Conservation (phyloP, 2,329 filamentous ascomycete species). For the Xylariaceae sp. region DNA sequence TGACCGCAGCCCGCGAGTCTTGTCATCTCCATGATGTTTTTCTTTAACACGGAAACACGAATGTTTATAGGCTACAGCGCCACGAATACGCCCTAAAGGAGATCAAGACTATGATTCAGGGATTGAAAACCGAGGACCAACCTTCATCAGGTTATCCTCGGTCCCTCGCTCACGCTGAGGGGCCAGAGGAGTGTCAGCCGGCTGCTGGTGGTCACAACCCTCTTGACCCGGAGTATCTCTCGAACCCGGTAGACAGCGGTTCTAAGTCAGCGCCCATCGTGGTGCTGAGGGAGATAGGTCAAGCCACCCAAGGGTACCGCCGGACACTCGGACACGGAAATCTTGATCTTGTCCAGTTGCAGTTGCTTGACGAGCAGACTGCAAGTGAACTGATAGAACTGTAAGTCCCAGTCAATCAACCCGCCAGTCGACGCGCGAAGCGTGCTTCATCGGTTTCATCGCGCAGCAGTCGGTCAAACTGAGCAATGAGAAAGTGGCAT, state of each 20-base stretch:
- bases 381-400: constrained; percentile 29
- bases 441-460: background rate
- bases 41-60: background rate
- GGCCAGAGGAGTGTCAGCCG: constrained; percentile 5
- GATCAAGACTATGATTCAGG: constrained; percentile 25
- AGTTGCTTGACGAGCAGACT: constrained; percentile 29
- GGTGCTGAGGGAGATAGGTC: constrained; percentile 30
- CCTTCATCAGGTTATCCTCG: constrained; percentile 5
- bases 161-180: constrained; percentile 4
- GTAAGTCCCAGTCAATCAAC: constrained; percentile 19
- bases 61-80: constrained; percentile 21
- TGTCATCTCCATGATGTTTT: background rate
- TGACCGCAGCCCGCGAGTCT: too few species aligned
- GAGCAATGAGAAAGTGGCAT: background rate
- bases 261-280: constrained; percentile 30
- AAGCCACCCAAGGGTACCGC: constrained; percentile 27
- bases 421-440: background rate
- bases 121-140: constrained; percentile 14
- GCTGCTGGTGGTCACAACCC: constrained; percentile 14
- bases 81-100: constrained; percentile 27
- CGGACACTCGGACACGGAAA: constrained; percentile 26
- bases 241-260: constrained; percentile 29
- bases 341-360: constrained; percentile 29
- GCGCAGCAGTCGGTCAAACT: too few species aligned
- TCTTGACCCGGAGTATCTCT: constrained; percentile 25